These are phyloP conservation scores for Tulasnella sp. DNA, from an alignment of 768 basidiomycete species.

Conservation along the genomic window DNA sequence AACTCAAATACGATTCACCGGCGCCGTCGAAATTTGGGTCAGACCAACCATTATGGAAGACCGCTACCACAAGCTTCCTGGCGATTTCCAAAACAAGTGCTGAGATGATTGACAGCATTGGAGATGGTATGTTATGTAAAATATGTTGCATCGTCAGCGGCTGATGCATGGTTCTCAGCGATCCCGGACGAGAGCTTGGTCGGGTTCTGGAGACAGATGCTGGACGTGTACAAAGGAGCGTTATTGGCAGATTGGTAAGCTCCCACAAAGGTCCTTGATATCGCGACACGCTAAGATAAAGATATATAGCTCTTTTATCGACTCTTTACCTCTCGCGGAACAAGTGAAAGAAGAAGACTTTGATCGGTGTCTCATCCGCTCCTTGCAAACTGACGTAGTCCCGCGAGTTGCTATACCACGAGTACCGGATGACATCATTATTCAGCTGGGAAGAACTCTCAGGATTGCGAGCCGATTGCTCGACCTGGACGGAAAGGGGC, in stretches of 20 bases:
- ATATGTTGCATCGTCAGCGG: too few species aligned
- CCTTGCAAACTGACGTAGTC: slow-evolving; percentile 70
- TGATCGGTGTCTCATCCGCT: slow-evolving; percentile 65
- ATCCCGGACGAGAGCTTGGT: slow-evolving; percentile 57
- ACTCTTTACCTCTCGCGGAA: slow-evolving; percentile 46
- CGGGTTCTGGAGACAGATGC: slow-evolving; percentile 74
- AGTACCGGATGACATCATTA: slow-evolving; percentile 60
- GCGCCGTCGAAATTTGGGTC: slow-evolving; percentile 78
- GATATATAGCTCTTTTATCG: slow-evolving; percentile 41
- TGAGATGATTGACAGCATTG: slow-evolving; percentile 40
- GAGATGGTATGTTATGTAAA: slow-evolving; percentile 37
- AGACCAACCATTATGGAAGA: slow-evolving; percentile 88
- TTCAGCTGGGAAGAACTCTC: slow-evolving; percentile 56
- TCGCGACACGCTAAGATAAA: not conserved
- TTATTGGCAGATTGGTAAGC: slow-evolving; percentile 77
- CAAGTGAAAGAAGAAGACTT: slow-evolving; percentile 79
- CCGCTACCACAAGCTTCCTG: slow-evolving; percentile 74
- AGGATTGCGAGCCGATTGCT: slow-evolving; percentile 62
- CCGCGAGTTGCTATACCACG: slow-evolving; percentile 60
- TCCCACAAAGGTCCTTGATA: not conserved
- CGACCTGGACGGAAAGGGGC: slow-evolving; percentile 24
- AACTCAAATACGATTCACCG: slow-evolving; percentile 92
- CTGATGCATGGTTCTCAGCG: slow-evolving; percentile 31
- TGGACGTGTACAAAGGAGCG: slow-evolving; percentile 72
- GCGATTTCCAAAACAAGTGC: slow-evolving; percentile 60